A percentile compares a stretch with the other conserved stretches of the same genome.
Conservation (phyloP, 306 rosid genomes). For the Phaseolus lunatus region DNA sequence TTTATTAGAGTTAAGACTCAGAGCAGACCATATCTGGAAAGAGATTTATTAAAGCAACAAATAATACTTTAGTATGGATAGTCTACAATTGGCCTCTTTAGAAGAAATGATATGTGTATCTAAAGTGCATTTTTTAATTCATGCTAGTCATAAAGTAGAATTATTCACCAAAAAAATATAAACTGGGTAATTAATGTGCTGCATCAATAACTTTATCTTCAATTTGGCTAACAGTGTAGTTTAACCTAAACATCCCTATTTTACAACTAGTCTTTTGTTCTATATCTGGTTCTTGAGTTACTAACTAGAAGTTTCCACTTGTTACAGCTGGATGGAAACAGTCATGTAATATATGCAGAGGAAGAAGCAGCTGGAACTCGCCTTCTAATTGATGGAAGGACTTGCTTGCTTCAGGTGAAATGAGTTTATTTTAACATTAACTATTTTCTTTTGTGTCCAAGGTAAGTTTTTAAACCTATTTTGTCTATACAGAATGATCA, state of each 20-base stretch:
- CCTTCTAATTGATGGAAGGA: constrained; percentile 98
- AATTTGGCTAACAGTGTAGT: constrained; percentile 1
- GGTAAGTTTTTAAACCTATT: constrained; percentile 41
- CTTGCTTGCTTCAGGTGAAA: constrained; percentile 98
- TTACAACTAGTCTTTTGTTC: constrained; percentile 3
- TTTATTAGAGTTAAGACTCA: constrained; percentile 7
- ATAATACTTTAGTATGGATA: constrained; percentile 12
- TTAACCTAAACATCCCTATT: constrained; percentile 7
- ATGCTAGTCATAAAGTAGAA: constrained; percentile 14
- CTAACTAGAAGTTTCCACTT: constrained; percentile 48
- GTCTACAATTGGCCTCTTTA: background rate
- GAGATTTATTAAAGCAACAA: background rate
- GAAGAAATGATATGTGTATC: background rate
- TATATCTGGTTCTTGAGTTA: constrained; percentile 29
- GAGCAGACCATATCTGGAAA: constrained; percentile 7
- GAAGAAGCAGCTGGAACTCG: constrained; percentile 99
- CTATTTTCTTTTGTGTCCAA: constrained; percentile 36
- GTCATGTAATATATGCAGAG: constrained; percentile 97
- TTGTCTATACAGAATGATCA: constrained; percentile 81
- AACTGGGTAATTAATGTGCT: background rate
- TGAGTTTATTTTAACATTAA: constrained; percentile 34
- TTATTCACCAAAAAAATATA: background rate
- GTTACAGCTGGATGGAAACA: constrained; percentile 94
- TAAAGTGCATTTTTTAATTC: constrained; percentile 11
- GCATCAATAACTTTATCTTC: constrained; percentile 16